Base-by-base conservation (phyloP, 2,329 filamentous ascomycete species). In the Penicillium psychrosexuale region DNA sequence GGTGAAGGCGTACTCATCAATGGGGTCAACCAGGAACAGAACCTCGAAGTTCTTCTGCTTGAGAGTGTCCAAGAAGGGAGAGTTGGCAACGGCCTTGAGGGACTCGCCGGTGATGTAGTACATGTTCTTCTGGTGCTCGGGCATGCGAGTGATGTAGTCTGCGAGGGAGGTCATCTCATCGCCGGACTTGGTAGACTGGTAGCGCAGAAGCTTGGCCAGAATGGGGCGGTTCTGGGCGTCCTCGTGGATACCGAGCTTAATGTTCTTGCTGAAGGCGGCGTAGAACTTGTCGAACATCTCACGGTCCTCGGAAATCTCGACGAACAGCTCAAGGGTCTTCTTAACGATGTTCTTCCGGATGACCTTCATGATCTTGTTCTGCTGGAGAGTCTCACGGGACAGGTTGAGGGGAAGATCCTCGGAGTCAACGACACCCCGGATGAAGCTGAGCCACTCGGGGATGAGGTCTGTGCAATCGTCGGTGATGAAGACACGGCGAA, bases 321-420 rank as follows among this genome's bases (percentile, higher is more conserved):
- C 86, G 89, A 99, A 99, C 77, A 99, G 91, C 85, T 99, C 94
- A 66, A 99, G 91, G 65, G 91, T 90, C 90, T 99, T 99, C 92
- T 97, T 99, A 85, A 99, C 92, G 66, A 99, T 96, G 88, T 99
- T 99, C 91, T 99, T 99, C 88, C 95, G 96, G 86, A 97, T 97
- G 79, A 97, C 94, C 89, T 97, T 97, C 94, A 97, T 97, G 85
- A 99, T 99, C 91, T 97, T 97, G 90, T 97, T 99, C 85, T 97
- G 94, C 83, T 99, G 94, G 47, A 99, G 91, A 56, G 93, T 97
- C 88, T 99, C 94, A 89, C 94, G 94, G 74, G 94, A 97, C 82
- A 99, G 80, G 87, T 99, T 99, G 78, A 99, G 89, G 69, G 94
- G 94, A 61, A 99, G 89, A 78, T 99, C 94, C 86, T 99, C 94